These are phyloP conservation scores for Sonneratia caseolaris DNA, from an alignment of 345 rosid species.

Conservation along the genomic window DNA sequence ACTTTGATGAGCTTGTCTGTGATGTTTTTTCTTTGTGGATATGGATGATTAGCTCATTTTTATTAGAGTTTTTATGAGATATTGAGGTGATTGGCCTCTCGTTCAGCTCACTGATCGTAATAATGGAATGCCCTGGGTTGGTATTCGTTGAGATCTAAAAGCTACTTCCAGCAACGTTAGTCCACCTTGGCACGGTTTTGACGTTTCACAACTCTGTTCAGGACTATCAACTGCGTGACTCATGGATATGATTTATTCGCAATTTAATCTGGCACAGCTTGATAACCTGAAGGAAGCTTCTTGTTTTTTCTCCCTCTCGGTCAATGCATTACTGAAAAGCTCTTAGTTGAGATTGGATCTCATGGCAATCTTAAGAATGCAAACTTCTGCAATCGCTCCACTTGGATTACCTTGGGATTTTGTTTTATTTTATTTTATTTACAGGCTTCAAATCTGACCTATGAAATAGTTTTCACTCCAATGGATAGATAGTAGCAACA, in stretches of 20 bases:
- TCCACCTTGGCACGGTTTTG: neutral
- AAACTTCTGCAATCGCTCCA: neutral
- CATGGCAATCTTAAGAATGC: neutral
- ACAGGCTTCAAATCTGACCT: neutral
- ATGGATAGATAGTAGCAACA: neutral
- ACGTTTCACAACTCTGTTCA: neutral
- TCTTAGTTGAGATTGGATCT: neutral
- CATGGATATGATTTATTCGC: neutral
- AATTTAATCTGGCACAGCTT: neutral
- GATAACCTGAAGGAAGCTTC: neutral
- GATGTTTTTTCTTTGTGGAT: neutral
- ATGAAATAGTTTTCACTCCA: neutral
- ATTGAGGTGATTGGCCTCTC: neutral
- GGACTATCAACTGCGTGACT: neutral
- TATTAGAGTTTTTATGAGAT: neutral
- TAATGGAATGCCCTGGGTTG: neutral
- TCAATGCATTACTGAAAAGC: neutral
- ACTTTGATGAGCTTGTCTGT: neutral
- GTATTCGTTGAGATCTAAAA: neutral
- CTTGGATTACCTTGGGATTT: neutral
- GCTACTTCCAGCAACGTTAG: neutral
- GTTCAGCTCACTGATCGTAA: neutral
- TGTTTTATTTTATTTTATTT: neutral
- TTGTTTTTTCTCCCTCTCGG: neutral
- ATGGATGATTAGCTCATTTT: neutral